These are phyloP conservation scores for Prototheca stagnorum DNA, from an alignment of 163 green algal genomes.

Conservation along the genomic window DNA sequence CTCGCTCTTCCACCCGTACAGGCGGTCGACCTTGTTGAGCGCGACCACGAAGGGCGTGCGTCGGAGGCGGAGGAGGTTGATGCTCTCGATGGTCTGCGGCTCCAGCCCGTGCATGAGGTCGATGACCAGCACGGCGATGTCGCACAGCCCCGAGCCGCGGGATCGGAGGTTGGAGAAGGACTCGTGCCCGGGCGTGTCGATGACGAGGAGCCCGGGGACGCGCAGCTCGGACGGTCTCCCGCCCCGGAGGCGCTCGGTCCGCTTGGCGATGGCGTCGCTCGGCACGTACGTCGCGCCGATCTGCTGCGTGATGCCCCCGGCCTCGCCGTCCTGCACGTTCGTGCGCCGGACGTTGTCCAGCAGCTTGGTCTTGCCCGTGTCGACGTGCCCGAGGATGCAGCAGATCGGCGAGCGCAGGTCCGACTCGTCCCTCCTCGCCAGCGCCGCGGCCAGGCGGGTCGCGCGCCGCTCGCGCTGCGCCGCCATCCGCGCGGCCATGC, in stretches of 20 bases:
- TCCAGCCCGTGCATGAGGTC: constrained; percentile 84
- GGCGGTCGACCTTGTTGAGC: constrained; percentile 82
- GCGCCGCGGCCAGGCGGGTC: constrained; percentile 38
- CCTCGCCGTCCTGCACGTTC: constrained; percentile 95
- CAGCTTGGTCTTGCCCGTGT: constrained; percentile 99
- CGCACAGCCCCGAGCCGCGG: constrained; percentile 80
- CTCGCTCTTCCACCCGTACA: constrained; percentile 82
- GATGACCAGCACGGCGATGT: constrained; percentile 96
- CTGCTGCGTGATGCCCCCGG: constrained; percentile 98
- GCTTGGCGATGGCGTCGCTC: constrained; percentile 49
- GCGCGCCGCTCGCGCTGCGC: constrained; percentile 13
- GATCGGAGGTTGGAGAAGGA: constrained; percentile 95
- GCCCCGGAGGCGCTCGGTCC: constrained; percentile 54
- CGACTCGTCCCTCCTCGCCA: constrained; percentile 29
- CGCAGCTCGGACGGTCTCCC: constrained; percentile 56
- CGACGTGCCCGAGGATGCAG: constrained; percentile 98
- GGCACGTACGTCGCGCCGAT: constrained; percentile 97
- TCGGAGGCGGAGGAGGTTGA: constrained; percentile 88
- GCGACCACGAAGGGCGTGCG: constrained; percentile 98
- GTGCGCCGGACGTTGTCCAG: constrained; percentile 95
- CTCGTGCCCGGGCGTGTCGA: constrained; percentile 96
- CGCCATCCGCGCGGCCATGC: constrained; percentile 43
- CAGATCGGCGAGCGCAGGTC: constrained; percentile 93
- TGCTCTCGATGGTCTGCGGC: constrained; percentile 91
- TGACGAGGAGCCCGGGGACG: constrained; percentile 88